Evolutionary conservation across 805 yeast species (phyloP), one percentile per base, ranked within the genome.

Genomic region (Yamadazyma sp.): DNA sequence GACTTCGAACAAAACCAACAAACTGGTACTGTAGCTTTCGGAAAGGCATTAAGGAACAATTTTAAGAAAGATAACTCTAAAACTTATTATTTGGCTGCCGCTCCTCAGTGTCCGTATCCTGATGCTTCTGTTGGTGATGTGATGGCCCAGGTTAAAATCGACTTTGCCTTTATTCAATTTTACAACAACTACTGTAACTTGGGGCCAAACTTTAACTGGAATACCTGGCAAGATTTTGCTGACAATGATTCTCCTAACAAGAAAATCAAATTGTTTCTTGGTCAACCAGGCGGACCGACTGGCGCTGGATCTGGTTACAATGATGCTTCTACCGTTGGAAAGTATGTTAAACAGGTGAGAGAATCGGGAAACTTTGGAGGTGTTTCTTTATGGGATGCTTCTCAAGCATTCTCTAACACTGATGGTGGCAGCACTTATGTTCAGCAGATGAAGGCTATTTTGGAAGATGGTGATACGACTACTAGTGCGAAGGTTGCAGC

Each of bases 301-400:
- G 59, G 66, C 17, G 70, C 70, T 12, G 59, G 63, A 7, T 38
- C 57, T n/a, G 71, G 71, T 3, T 65, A 61, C 39, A 53, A 36
- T 21, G 45, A 43, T 14, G 43, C 54, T 12, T 37, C 38, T 14
- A 45, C 45, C n/a, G 55, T 63, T 21, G 32, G 45, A 34, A n/a
- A 41, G 12, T 46, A 48, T 28, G 35, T 53, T 25, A 36, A 49
- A 15, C 30, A 45, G 13, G 51, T 58, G 18, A 44, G 41, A 36
- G 36, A 45, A 16, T 47, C 47, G 28, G 38, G 53, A 8, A 47
- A 52, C 43, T 75, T 89, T 48, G 83, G 83, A 15, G 84, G 89
- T 22, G 76, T 90, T 53, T 78, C 83, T 73, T 64, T 89, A 44
- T 90, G 98, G 97, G 95, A 88, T 49, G 85, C 88, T 11, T 69